phyloP scores from a whole-genome alignment of 495 filamentous ascomycete species.

The Penicillium tannophilum region DNA sequence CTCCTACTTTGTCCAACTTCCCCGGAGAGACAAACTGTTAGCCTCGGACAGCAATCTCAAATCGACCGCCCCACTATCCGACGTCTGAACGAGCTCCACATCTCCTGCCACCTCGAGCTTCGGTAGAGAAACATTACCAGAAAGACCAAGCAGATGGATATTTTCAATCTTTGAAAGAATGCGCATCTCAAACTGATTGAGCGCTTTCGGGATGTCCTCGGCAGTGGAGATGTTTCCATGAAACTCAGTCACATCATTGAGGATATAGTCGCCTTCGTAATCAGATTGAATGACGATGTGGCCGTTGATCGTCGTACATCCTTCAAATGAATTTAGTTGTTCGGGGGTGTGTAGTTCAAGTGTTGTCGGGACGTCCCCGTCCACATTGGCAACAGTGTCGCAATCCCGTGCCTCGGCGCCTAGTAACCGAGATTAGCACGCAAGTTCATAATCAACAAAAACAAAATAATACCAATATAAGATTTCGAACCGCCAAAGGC shows the following conservation, averaged over 20 bases:
- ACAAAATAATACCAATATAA: neutral
- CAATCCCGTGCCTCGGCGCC: neutral
- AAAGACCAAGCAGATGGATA: neutral
- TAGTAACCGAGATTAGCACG: neutral
- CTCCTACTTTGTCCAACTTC: conserved; percentile 5
- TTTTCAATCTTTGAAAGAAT: neutral
- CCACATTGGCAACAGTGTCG: neutral
- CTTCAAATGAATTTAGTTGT: conserved; percentile 2
- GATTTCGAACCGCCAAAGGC: neutral
- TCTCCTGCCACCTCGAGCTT: neutral
- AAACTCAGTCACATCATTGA: conserved; percentile 1
- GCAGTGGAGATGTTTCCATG: conserved; percentile 6
- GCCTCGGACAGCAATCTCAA: conserved; percentile 3
- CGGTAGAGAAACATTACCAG: neutral
- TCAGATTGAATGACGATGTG: conserved; percentile 6
- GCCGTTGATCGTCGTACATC: conserved; percentile 4
- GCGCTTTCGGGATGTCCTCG: neutral
- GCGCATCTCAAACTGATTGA: neutral
- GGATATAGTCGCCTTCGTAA: neutral
- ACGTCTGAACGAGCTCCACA: neutral
- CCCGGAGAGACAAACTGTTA: neutral
- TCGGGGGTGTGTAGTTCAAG: conserved; percentile 8
- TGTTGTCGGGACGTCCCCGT: neutral
- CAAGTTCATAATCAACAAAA: neutral
- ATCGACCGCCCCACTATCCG: neutral